A percentile compares a stretch with the other conserved stretches of the same genome.
These are phyloP conservation scores for Biscutella laevigata DNA, from an alignment of 441 rosid genomes.

Conservation along the genomic window DNA sequence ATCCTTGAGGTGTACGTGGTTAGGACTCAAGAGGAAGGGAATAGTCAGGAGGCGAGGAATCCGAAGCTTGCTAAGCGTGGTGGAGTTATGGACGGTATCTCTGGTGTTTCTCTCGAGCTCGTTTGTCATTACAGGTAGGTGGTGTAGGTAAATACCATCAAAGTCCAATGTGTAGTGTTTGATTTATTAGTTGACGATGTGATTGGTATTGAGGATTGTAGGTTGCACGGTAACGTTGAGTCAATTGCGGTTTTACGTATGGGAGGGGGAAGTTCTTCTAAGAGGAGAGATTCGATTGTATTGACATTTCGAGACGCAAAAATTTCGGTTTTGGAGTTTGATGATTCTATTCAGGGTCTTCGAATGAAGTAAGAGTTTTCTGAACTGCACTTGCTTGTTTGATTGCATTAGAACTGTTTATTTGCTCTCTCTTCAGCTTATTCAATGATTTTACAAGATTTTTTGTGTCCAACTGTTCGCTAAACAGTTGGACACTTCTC, in stretches of 20 bases:
- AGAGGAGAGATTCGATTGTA: constrained; percentile 75
- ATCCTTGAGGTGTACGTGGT: constrained; percentile 76
- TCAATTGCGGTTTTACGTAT: constrained; percentile 64
- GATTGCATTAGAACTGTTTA: background rate
- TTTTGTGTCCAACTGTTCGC: background rate
- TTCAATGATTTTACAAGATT: background rate
- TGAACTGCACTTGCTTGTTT: background rate
- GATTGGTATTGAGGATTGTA: constrained; percentile 20
- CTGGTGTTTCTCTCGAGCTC: constrained; percentile 86
- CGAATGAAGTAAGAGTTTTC: constrained; percentile 48
- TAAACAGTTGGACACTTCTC: background rate
- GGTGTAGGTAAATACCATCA: background rate
- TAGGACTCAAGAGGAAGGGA: constrained; percentile 69
- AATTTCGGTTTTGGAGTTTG: constrained; percentile 81
- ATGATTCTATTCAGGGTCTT: constrained; percentile 83
- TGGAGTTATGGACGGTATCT: constrained; percentile 70
- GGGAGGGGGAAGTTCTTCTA: constrained; percentile 61
- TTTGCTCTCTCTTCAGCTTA: background rate
- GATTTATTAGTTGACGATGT: background rate
- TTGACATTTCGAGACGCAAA: constrained; percentile 78
- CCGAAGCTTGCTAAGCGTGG: constrained; percentile 54
- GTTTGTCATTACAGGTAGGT: constrained; percentile 79
- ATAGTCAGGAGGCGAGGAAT: constrained; percentile 34
- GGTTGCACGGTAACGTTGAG: constrained; percentile 90
- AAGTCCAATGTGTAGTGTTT: background rate